These are phyloP conservation scores for Ettlia oleoabundans DNA, from an alignment of 139 green algal species.

Conservation along the genomic window DNA sequence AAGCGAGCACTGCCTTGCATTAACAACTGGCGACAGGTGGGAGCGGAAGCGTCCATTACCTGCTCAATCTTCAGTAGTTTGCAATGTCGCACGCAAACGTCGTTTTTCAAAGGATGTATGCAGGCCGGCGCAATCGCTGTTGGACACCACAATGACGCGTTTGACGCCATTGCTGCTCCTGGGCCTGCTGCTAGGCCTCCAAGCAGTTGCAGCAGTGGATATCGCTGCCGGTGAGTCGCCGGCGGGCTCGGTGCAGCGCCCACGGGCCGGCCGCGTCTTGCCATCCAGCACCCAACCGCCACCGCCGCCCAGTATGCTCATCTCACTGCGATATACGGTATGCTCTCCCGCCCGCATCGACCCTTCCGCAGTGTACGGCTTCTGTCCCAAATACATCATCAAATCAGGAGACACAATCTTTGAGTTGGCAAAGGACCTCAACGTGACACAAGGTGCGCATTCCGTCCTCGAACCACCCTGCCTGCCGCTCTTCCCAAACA, in stretches of 20 bases:
- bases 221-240: not conserved
- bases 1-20: too few species aligned
- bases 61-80: too few species aligned
- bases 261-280: not conserved
- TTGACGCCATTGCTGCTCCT: not conserved
- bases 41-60: too few species aligned
- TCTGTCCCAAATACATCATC: conserved; percentile 40
- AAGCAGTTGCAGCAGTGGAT: not conserved
- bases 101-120: too few species aligned
- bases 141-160: not conserved
- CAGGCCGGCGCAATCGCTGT: not conserved
- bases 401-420: conserved; percentile 30
- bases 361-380: conserved; percentile 11
- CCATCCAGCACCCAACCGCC: not conserved
- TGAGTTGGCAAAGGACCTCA: conserved; percentile 30
- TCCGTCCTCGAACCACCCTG: too few species aligned
- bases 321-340: not conserved
- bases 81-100: too few species aligned
- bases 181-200: conserved; percentile 1
- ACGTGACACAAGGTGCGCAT: conserved; percentile 14
- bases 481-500: too few species aligned
- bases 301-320: not conserved
- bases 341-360: not conserved
- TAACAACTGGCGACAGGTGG: too few species aligned
- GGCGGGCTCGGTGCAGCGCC: not conserved